Base-by-base conservation (phyloP, 148 eudicot species). In the Polygonum aviculare region DNA sequence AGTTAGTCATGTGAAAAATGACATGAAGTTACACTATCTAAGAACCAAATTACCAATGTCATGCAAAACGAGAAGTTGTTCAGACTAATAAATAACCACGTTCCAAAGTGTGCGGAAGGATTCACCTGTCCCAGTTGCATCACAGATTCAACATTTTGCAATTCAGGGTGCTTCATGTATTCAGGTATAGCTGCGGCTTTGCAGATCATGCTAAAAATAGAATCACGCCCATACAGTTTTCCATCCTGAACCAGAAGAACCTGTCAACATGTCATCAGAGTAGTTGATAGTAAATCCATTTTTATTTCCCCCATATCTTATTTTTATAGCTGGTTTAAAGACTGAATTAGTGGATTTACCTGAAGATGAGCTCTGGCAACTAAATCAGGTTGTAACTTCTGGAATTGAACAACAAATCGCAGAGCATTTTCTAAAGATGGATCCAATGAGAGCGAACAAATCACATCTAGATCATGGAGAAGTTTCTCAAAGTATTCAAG, bases 291-390 rank as follows among this genome's bases (percentile, higher is more conserved):
- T 26, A 26, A 60, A n/a, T 6, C 4, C 69, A 60, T 31, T 26
- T 60, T 60, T 35, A 2, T 67, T 36, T 67, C 10, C 44, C 72
- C 72, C 72, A 15, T 35, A 38, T 38, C 10, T 63, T 3, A 36
- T 36, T 35, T 67, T 7, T 36, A 10, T 36, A 67, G 9, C 21
- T 35, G 21, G 22, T 19, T 35, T 67, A 1, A 26, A 15, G n/a
- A 67, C 45, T 36, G 71, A 65, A 67, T 0, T 0, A 67, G 5
- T 35, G 76, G 59, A 85, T 77, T 75, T 75, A 91, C 99, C 91
- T 93, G 99, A 80, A 95, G 88, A 85, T 82, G 83, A 81, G 91
- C 91, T 88, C 99, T 90, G 80, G 97, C 97, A 75, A 95, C 91
- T 85, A 95, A 88, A 86, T 92, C 99, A 59, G 97, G 99, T 82